Evolutionary conservation across 345 rosid genomes (phyloP), one percentile per base, ranked within the genome.

Genomic region (Cardamine occulta): DNA sequence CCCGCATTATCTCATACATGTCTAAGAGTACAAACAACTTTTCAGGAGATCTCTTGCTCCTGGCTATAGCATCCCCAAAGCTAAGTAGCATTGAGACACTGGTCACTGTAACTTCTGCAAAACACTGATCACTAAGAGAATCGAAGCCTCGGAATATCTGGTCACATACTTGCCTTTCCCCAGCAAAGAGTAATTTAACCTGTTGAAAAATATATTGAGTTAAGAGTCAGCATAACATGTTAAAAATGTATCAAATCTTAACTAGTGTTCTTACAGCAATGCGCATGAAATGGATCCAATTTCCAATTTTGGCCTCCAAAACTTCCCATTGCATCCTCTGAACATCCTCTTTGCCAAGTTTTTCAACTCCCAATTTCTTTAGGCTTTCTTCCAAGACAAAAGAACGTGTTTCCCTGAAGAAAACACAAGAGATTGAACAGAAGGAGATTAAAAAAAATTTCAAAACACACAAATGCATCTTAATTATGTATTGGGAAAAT

Each of bases 271-370:
- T 92, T 81, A 95, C 99, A 79, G 99, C 97, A 79, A 92, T 95
- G 51, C 97, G 97, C 96, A 92, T 95, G 76, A 88, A 92, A 84
- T 95, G 99, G 78, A 92, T 95, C 99, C 99, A 95, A 35, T 88
- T 90, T 73, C 97, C 97, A 64, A 92, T 95, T 86, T 95, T 95
- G 59, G 97, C 93, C 85, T 95, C 99, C 84, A 95, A 84, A 74
- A 87, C 92, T 83, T 92, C 99, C 99, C 99, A 95, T 48, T 85
- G 97, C 97, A 92, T 89, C 87, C 86, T 89, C 83, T 90, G 99
- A 66, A 95, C 97, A 77, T 95, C 99, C 53, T 95, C 99, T 87
- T 88, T 95, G 83, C 93, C 85, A 75, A 95, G 91, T 78, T 88
- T 95, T 84, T 92, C 99, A 54, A 95, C 97, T 73, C 99, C 99